phyloP scores from a whole-genome alignment of 306 rosid genomes.

The Arachis stenosperma region DNA sequence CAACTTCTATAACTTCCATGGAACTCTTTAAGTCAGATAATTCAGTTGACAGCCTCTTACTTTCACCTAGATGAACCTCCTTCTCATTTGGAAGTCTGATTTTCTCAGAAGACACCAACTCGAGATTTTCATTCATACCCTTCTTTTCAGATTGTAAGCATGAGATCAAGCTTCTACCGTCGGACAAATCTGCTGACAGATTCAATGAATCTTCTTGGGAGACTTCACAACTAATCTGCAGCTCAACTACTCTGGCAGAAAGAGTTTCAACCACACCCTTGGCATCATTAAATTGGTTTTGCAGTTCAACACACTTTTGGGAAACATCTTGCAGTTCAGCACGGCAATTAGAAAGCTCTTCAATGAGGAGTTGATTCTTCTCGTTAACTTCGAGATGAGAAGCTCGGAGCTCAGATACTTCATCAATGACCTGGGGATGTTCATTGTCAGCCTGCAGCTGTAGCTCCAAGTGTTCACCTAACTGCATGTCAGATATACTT shows the following conservation, averaged over 20 bases:
- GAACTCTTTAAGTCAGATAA: constrained; percentile 50
- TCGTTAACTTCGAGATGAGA: constrained; percentile 52
- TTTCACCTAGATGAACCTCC: constrained; percentile 55
- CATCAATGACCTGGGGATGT: constrained; percentile 48
- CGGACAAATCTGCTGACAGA: constrained; percentile 65
- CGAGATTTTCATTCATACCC: constrained; percentile 53
- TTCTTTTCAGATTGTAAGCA: constrained; percentile 68
- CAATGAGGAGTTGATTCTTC: constrained; percentile 64
- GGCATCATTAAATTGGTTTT: constrained; percentile 51
- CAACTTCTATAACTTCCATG: constrained; percentile 56
- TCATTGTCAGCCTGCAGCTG: constrained; percentile 61
- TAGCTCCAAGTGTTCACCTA: constrained; percentile 64
- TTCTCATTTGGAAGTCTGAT: constrained; percentile 58
- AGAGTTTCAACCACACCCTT: constrained; percentile 62
- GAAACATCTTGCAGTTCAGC: constrained; percentile 58
- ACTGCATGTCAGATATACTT: constrained; percentile 64
- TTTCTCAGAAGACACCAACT: constrained; percentile 54
- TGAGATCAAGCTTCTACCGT: constrained; percentile 63
- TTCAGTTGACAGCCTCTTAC: constrained; percentile 64
- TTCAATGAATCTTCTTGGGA: constrained; percentile 58
- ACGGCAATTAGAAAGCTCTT: constrained; percentile 69
- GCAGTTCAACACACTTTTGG: constrained; percentile 59
- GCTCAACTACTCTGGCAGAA: constrained; percentile 59
- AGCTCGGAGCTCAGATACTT: constrained; percentile 57
- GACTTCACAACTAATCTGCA: constrained; percentile 60